Evolutionary conservation across 805 yeast species (phyloP), one percentile per base, ranked within the genome.

Genomic region (Pichia gijzeniarum): DNA sequence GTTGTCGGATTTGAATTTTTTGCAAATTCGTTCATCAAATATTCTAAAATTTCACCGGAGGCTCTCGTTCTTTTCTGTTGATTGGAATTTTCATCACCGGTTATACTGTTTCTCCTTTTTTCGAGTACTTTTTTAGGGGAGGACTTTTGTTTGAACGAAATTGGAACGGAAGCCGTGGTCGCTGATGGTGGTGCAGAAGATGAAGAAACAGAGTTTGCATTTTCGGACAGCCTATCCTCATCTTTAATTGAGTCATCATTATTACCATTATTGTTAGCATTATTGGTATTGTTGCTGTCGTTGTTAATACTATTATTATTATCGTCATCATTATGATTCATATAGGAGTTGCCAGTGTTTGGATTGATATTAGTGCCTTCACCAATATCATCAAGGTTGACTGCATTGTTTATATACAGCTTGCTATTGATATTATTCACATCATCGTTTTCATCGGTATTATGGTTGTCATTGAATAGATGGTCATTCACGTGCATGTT

Each of bases 1-100:
- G 90, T 79, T 27, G 78, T 71, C 0, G 96, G 96, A 53, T 83
- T 85, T 27, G 86, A 83, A 53, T 85, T 85, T 42, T 67, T 69
- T 42, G 74, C 76, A 59, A 86, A 89, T 59, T 85, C 95, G 27
- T 70, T 66, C 36, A 86, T 74, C 40, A 89, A 70, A 38, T 74
- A 71, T 41, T 79, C 82, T 43, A 89, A 69, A 2, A 84, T 88
- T 57, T 82, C 91, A 1, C 95, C 91, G 0, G 69, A 62, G 0
- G 70, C 70, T 33, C 70, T 54, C 8, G 69, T 62, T 33, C 70
- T 50, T 37, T 62, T 49, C 9, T 61, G 63, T 37, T 53, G 60
- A 21, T 41, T 41, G 19, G 37, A 37, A 1, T 30, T 17, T 7
- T 49, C 51, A 19, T 49, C 51, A 4, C 20, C 17, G 5, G 44